phyloP scores from a whole-genome alignment of 495 filamentous ascomycete species.

The Xylaria telfairii region DNA sequence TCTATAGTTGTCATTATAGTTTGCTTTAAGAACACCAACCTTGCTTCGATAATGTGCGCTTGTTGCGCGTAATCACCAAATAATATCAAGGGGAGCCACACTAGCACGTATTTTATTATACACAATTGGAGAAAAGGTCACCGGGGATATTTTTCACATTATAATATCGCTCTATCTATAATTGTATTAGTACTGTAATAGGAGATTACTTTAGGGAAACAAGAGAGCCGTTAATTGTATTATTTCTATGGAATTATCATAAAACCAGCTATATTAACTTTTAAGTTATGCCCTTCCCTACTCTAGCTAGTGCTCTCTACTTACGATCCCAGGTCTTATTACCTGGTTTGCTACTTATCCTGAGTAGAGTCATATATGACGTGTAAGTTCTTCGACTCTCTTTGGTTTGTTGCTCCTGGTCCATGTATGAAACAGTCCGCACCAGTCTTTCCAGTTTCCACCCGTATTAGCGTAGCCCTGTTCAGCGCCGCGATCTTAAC shows the following conservation, averaged over 20 bases:
- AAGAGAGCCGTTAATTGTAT: neutral
- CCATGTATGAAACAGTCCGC: neutral
- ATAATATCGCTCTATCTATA: no score
- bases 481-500: neutral
- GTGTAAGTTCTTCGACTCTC: neutral
- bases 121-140: neutral
- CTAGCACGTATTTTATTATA: no score
- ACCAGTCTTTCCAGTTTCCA: neutral
- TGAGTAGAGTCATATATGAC: neutral
- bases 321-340: neutral
- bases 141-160: neutral
- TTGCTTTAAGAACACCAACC: neutral
- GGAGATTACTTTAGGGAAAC: neutral
- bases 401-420: neutral
- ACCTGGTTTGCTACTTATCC: neutral
- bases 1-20: neutral
- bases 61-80: neutral
- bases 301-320: neutral
- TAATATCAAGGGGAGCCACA: neutral
- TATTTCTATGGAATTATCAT: neutral
- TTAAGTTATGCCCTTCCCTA: neutral
- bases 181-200: neutral
- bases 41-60: neutral
- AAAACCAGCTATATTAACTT: neutral
- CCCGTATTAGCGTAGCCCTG: neutral